Percentiles rank a stretch among this genome's conserved stretches.
These are phyloP conservation scores for Copromyces sp. DNA, from an alignment of 495 filamentous ascomycete genomes.

Conservation along the genomic window DNA sequence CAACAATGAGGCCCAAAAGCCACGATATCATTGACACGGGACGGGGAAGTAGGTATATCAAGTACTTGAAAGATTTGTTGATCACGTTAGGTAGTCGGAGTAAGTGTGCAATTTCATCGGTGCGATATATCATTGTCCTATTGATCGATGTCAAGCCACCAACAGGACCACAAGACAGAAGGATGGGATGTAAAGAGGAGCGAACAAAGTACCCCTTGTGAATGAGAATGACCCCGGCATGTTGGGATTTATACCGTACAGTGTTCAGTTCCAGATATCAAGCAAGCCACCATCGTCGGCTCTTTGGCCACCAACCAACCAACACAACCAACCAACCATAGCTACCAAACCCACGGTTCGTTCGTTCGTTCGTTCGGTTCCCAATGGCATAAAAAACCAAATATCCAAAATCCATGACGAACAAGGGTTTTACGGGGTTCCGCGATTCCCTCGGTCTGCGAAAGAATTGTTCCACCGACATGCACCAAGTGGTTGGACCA, in stretches of 20 bases:
- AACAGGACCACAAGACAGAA: neutral
- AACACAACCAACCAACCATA: neutral
- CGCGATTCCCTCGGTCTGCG: neutral
- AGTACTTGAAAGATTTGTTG: neutral
- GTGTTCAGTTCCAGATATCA: neutral
- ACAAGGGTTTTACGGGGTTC: neutral
- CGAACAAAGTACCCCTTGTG: neutral
- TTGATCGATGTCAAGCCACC: neutral
- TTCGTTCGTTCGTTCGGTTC: neutral
- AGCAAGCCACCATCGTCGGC: neutral
- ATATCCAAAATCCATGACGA: neutral
- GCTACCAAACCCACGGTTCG: neutral
- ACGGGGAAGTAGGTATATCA: neutral
- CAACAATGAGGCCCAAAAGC: neutral
- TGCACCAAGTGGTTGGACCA: neutral
- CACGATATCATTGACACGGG: neutral
- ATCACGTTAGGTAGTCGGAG: neutral
- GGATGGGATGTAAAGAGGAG: neutral
- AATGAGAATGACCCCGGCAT: neutral
- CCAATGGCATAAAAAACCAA: neutral
- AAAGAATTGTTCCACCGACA: neutral
- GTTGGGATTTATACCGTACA: neutral
- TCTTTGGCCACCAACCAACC: neutral
- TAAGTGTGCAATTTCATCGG: neutral
- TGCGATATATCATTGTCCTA: neutral